Conservation (phyloP, 306 rosid genomes). For the Cercis canadensis region DNA sequence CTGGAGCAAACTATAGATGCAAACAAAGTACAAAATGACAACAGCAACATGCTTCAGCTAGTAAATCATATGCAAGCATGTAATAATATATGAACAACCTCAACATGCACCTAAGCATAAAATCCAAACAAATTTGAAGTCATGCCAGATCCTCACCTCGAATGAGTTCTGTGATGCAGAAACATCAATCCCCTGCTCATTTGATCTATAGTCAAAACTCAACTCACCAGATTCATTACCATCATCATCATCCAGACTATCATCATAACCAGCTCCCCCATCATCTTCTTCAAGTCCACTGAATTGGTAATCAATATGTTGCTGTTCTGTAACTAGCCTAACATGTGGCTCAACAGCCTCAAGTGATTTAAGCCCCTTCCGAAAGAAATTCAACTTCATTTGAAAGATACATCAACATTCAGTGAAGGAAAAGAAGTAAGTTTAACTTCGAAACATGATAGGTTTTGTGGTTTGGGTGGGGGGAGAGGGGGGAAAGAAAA, state of each 20-base stretch:
- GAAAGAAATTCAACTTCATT: slow-evolving; percentile 78
- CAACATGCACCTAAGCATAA: slow-evolving; percentile 24
- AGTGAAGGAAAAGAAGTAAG: slow-evolving; percentile 12
- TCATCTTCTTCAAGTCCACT: slow-evolving; percentile 75
- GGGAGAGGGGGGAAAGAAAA: slow-evolving; percentile 25
- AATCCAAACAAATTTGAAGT: slow-evolving; percentile 22
- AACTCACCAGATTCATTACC: slow-evolving; percentile 61
- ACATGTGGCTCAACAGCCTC: slow-evolving; percentile 91
- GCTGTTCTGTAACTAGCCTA: slow-evolving; percentile 63
- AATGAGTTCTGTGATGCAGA: slow-evolving; percentile 63
- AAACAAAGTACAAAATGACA: slow-evolving; percentile 20
- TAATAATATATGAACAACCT: slow-evolving; percentile 17
- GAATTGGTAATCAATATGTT: slow-evolving; percentile 84
- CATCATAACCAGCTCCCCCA: slow-evolving; percentile 48
- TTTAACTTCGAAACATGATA: slow-evolving; percentile 28
- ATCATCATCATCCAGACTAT: slow-evolving; percentile 46
- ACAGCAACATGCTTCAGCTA: slow-evolving; percentile 15
- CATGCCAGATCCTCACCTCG: slow-evolving; percentile 61
- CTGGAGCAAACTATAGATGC: slow-evolving; percentile 15
- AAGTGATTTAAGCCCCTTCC: slow-evolving; percentile 85
- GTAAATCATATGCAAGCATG: slow-evolving; percentile 1
- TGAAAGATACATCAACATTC: slow-evolving; percentile 33
- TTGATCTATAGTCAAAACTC: slow-evolving; percentile 74
- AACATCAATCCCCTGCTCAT: slow-evolving; percentile 56
- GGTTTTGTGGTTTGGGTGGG: too few relatives aligned